Evolutionary conservation across 2,329 filamentous ascomycete species (phyloP), one percentile per base, ranked within the genome.

Genomic region (Sarocladium brachiariae): DNA sequence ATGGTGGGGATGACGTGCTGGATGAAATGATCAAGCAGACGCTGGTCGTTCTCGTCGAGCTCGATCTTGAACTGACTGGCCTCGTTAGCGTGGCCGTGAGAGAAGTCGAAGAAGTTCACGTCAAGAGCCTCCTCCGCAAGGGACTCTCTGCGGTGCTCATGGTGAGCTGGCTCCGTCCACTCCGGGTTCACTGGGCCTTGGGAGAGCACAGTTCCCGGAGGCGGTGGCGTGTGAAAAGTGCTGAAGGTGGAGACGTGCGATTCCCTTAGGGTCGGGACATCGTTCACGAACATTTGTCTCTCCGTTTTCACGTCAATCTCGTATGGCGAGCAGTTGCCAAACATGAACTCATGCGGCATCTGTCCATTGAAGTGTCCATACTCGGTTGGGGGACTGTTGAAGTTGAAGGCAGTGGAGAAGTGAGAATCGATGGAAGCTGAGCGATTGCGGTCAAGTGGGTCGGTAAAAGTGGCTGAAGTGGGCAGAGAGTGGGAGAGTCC

Each of bases 241-340:
- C 85, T 95, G 70, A 95, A 96, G 21, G 90, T 95, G 0, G 91
- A 95, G 33, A 90, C 84, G 27, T 89, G 89, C 11, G 90, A 95
- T 69, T 96, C 91, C 57, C 83, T 78, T 53, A 92, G 76, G 13
- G 90, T 87, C 4, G 89, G 89, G 51, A 96, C 79, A 64, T 96
- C 88, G 61, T 96, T 89, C 68, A 96, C 84, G 67, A 88, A 96
- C 75, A 95, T 90, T 59, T 96, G 89, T 56, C 89, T 80, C 72
- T 96, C 92, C 1, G 91, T 96, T 77, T 92, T 95, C 73, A 97
- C 87, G 66, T 96, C 92, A 54, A 96, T 84, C 69, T 96, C 92
- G 65, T 95, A 96, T 0, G 91, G 89, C 18, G 86, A 80, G 65
- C 79, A 86, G 56, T 78, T 72, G 55, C 66, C 49, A 53, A 77